Base-by-base conservation (phyloP, 352 stramenopile genomes). In the Phytophthora rubi region DNA sequence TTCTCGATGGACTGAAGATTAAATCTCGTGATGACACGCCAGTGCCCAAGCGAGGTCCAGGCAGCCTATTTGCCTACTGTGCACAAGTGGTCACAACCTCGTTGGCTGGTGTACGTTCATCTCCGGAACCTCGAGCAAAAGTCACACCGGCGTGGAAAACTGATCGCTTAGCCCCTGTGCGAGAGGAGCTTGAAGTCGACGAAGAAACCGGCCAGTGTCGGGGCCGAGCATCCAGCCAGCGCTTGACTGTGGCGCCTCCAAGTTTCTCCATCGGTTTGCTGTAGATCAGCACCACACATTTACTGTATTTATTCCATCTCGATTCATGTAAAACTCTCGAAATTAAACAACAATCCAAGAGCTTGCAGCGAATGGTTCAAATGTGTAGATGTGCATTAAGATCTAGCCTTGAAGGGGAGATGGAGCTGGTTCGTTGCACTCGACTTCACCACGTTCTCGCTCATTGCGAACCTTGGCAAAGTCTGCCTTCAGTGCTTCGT, bases 401-500 rank as follows among this genome's bases (percentile, higher is more conserved):
- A 6, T 48, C 13, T 75, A 75, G 30, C 26, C 61, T 55, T 62
- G n/a, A 54, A 72, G 61, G 45, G 53, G 32, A 30, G 55, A 57
- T 59, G 51, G 48, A 42, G 56, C 0, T 16, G 37, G 33, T 16
- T 68, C 6, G 4, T 26, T 16, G 53, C 4, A 37, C 9, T 61
- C 62, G 8, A 15, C 49, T 5, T 53, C 28, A 26, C 58, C 65
- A 9, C 65, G 62, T 42, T 56, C 51, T 9, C n/a, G 65, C 54
- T 80, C 57, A 10, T 64, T 39, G 3, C 61, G 79, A 53, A 93
- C 74, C 53, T 77, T 71, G 6, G 51, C 45, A 12, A 93, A 71
- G 62, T 93, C 87, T 8, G 58, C 45, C 23, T 75, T 66, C 16
- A 94, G 67, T 33, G 76, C 72, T 49, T 79, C 65, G 55, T 90